Conservation (phyloP, 305 asterid genomes). For the Plantago coronopus region DNA sequence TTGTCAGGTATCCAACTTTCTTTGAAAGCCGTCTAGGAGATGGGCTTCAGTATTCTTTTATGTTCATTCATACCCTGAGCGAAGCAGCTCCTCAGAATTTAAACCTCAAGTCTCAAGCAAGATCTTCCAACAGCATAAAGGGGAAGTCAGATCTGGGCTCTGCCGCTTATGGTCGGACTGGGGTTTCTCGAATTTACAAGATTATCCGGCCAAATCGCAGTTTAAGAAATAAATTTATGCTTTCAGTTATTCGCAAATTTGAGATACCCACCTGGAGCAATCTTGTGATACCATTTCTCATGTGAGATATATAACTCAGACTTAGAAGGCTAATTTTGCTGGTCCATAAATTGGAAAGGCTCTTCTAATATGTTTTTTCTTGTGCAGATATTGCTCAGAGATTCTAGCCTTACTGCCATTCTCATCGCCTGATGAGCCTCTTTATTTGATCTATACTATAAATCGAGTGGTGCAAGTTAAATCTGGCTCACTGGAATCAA, state of each 20-base stretch:
- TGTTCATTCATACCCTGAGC: slow-evolving; percentile 74
- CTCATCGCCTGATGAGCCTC: slow-evolving; percentile 91
- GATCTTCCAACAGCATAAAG: slow-evolving; percentile 41
- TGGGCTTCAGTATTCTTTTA: slow-evolving; percentile 91
- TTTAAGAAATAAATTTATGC: slow-evolving; percentile 92
- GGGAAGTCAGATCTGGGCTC: slow-evolving; percentile 64
- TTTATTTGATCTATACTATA: slow-evolving; percentile 79
- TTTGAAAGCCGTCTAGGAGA: slow-evolving; percentile 98
- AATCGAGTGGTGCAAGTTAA: slow-evolving; percentile 94
- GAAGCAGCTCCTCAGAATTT: slow-evolving; percentile 39
- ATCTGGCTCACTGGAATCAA: slow-evolving; percentile 84
- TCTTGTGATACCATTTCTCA: slow-evolving; percentile 60
- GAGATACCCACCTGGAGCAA: slow-evolving; percentile 75
- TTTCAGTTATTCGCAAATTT: slow-evolving; percentile 88
- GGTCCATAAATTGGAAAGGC: not conserved
- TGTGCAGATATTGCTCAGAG: slow-evolving; percentile 86
- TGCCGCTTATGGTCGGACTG: slow-evolving; percentile 59
- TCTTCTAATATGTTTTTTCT: slow-evolving; percentile 24
- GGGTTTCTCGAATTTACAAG: slow-evolving; percentile 96
- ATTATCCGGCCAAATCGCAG: slow-evolving; percentile 92
- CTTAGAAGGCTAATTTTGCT: slow-evolving; percentile 9
- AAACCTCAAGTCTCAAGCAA: slow-evolving; percentile 44
- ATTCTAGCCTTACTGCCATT: slow-evolving; percentile 94
- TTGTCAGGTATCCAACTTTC: slow-evolving; percentile 92
- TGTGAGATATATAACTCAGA: slow-evolving; percentile 45